Conservation (phyloP, 1,139 yeast genomes). For the Fermentozyma sake region DNA sequence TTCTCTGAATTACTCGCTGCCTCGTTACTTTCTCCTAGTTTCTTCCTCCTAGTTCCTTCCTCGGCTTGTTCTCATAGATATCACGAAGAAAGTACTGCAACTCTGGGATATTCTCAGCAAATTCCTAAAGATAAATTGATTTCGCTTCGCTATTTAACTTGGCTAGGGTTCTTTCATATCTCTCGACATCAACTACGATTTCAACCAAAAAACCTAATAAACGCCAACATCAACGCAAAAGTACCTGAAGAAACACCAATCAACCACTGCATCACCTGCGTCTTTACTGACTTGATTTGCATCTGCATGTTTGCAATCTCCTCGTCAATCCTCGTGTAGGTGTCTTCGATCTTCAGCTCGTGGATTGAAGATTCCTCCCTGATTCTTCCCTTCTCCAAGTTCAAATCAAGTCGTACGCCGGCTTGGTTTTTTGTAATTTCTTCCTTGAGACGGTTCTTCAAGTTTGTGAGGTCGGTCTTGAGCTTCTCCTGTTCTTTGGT, state of each 20-base stretch:
- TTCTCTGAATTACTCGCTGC: too few relatives aligned
- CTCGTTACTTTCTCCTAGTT: too few relatives aligned
- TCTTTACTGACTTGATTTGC: constrained; percentile 90
- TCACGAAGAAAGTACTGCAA: too few relatives aligned
- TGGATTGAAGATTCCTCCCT: constrained; percentile 91
- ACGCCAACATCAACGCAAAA: constrained; percentile 87
- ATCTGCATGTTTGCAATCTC: constrained; percentile 92
- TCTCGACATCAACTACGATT: too few relatives aligned
- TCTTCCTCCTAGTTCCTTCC: too few relatives aligned
- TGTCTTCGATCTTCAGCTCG: constrained; percentile 89
- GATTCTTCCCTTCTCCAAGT: constrained; percentile 90
- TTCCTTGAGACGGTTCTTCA: constrained; percentile 80
- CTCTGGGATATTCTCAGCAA: too few relatives aligned
- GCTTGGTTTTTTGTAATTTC: constrained; percentile 91
- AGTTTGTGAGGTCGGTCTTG: constrained; percentile 78
- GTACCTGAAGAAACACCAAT: constrained; percentile 99
- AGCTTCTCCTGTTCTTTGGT: constrained; percentile 86
- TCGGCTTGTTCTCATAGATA: too few relatives aligned
- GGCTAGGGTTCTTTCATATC: too few relatives aligned
- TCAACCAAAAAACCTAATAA: constrained; percentile 73
- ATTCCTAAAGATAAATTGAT: too few relatives aligned
- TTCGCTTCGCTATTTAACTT: too few relatives aligned
- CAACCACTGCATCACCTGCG: constrained; percentile 96
- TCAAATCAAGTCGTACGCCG: constrained; percentile 83
- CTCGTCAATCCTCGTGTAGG: constrained; percentile 91